These are phyloP conservation scores for Aspergillus ochraceus DNA, from an alignment of 2,329 filamentous ascomycete species.

Conservation along the genomic window DNA sequence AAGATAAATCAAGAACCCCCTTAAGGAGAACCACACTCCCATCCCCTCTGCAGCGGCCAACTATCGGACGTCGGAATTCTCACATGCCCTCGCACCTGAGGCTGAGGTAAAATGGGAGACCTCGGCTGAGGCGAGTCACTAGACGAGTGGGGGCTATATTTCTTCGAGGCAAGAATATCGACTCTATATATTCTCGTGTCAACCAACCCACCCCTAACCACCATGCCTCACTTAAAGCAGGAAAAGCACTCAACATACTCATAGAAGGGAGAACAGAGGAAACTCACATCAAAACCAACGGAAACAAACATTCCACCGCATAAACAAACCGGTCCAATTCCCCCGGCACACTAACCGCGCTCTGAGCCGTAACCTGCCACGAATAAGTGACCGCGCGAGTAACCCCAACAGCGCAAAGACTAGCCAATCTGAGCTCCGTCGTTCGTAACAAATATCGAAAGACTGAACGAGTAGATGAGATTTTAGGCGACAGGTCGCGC, in stretches of 20 bases:
- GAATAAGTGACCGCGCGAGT: slow-evolving; percentile 11
- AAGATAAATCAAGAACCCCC: no score
- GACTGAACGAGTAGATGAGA: not conserved
- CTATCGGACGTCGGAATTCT: no score
- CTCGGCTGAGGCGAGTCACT: no score
- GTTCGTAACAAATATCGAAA: slow-evolving; percentile 9
- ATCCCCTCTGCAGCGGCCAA: no score
- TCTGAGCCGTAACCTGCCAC: slow-evolving; percentile 7
- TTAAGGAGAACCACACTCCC: no score
- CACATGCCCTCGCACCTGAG: no score
- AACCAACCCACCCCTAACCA: not conserved
- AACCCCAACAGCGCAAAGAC: slow-evolving; percentile 11
- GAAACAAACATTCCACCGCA: slow-evolving; percentile 15
- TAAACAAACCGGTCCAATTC: slow-evolving; percentile 15
- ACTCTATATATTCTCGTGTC: slow-evolving; percentile 3
- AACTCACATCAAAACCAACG: slow-evolving; percentile 10
- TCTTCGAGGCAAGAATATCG: slow-evolving; percentile 12
- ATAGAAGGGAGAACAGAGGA: not conserved
- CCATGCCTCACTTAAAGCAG: no score
- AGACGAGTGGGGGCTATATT: not conserved
- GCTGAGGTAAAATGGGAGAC: no score
- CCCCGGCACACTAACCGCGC: slow-evolving; percentile 2
- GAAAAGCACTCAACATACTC: no score
- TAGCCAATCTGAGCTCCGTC: slow-evolving; percentile 12
- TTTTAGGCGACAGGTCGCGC: not conserved